Evolutionary conservation across 2,329 filamentous ascomycete species (phyloP), one percentile per base, ranked within the genome.

Genomic region (Monilinia aucupariae): DNA sequence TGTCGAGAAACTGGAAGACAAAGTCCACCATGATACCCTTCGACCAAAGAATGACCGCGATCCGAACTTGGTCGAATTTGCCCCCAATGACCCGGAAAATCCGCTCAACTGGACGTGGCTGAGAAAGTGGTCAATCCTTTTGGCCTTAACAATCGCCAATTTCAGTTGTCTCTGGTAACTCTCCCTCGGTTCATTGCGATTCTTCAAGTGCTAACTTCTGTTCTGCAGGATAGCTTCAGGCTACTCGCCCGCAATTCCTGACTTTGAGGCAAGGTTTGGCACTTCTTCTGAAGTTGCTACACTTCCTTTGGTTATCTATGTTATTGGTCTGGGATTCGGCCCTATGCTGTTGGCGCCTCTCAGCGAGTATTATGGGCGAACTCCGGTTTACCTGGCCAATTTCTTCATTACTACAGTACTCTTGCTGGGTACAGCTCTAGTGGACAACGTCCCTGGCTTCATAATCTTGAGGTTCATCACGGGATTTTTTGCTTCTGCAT

Each of bases 241-340:
- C 8, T 62, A 62, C 17, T 37, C 52, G 12, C 60, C 52, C 9
- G 51, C 43, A 4, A 48, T 41, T n/a, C 32, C 60, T 7, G 52
- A 62, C 1, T 56, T 62, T 20, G 4, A n/a, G 20, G 5, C 27
- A 43, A 49, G 9, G 8, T 63, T 51, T 30, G 34, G 37, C 37
- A 59, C 52, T 27, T 59, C 53, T 22, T 15, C 43, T 34, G 52
- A 56, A 50, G 27, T 63, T 47, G 45, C 61, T 34, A 49, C 43
- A 15, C 61, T 63, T 20, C 61, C 61, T 32, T 25, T 70, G 10
- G 54, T 71, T 15, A 67, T 72, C 5, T 72, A 87, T 71, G 78
- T 90, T 2, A 76, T 89, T 0, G 87, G 87, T 25, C 82, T 85
- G 62, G 84, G 81, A 2, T 80, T 84, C 37, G 86, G 85, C 0